Evolutionary conservation across 2,329 filamentous ascomycete species (phyloP).

Genomic region (Aspergillus brasiliensis): DNA sequence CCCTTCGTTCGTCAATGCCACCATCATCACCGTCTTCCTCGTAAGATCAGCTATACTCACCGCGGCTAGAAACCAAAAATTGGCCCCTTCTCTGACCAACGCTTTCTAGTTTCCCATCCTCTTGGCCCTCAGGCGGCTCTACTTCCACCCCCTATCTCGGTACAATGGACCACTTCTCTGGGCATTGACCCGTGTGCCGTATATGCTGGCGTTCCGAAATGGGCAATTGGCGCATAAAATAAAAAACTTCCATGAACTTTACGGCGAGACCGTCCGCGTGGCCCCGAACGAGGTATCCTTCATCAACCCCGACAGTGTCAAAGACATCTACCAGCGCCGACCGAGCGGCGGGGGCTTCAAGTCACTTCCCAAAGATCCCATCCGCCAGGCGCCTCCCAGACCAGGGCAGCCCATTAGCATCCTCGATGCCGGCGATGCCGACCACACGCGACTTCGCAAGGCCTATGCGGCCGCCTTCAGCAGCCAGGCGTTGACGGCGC

Average conservation of each 20-base stretch:
- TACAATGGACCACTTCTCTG: conserved; percentile 46
- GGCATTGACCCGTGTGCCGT: conserved; percentile 37
- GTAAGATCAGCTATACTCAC: no score
- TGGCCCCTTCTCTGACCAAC: no score
- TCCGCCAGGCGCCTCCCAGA: conserved; percentile 17
- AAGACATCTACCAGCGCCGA: conserved; percentile 43
- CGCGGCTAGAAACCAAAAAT: no score
- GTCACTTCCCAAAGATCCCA: neutral
- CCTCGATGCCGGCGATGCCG: conserved; percentile 29
- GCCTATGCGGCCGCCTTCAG: conserved; percentile 46
- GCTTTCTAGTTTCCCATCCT: neutral
- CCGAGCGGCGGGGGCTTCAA: neutral
- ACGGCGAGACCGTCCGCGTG: conserved; percentile 46
- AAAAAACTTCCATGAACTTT: conserved; percentile 28
- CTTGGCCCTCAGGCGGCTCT: conserved; percentile 39
- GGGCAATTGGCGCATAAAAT: conserved; percentile 39
- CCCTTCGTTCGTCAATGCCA: no score
- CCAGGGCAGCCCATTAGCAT: conserved; percentile 14
- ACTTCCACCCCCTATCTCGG: conserved; percentile 47
- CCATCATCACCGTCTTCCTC: no score
- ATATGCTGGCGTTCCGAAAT: conserved; percentile 27
- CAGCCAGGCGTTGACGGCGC: conserved; percentile 45
- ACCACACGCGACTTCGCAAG: conserved; percentile 38
- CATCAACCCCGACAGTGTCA: conserved; percentile 46
- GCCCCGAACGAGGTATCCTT: conserved; percentile 48